These are phyloP conservation scores for Shiraia bambusicola DNA, from an alignment of 2,329 filamentous ascomycete genomes.

Conservation along the genomic window DNA sequence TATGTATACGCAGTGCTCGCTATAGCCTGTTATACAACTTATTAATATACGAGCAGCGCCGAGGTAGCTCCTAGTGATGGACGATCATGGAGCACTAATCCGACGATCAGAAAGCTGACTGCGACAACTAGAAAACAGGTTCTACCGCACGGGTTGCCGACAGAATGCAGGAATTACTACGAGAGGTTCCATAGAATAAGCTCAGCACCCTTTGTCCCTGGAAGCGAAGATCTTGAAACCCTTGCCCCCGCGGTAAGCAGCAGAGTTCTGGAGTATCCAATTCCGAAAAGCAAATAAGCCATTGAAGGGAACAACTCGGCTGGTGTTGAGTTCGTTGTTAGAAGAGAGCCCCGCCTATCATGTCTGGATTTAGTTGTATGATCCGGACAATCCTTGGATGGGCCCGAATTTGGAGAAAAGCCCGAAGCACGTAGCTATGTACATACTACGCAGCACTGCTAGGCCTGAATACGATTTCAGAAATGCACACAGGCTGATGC, in stretches of 20 bases:
- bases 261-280: slow-evolving; percentile 32
- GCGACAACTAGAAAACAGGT: too few relatives aligned
- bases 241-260: slow-evolving; percentile 31
- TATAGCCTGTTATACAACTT: too few relatives aligned
- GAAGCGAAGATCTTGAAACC: slow-evolving; percentile 3
- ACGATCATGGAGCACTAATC: too few relatives aligned
- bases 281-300: slow-evolving; percentile 8
- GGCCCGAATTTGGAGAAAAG: slow-evolving; percentile 4
- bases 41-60: too few relatives aligned
- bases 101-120: too few relatives aligned
- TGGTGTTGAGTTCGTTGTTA: slow-evolving; percentile 14
- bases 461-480: slow-evolving; percentile 17
- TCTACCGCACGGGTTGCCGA: too few relatives aligned
- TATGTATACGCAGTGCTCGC: too few relatives aligned
- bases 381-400: slow-evolving; percentile 15
- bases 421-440: slow-evolving; percentile 6
- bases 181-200: too few relatives aligned
- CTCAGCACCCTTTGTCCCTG: too few relatives aligned
- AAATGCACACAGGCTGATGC: slow-evolving; percentile 21
- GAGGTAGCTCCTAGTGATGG: too few relatives aligned
- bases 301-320: slow-evolving; percentile 8
- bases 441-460: slow-evolving; percentile 25
- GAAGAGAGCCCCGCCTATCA: slow-evolving; percentile 16
- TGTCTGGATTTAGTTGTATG: slow-evolving; percentile 19
- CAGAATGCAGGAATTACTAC: too few relatives aligned